Conservation (phyloP, 2,329 filamentous ascomycete genomes). For the Verticillium zaregamsianum region DNA sequence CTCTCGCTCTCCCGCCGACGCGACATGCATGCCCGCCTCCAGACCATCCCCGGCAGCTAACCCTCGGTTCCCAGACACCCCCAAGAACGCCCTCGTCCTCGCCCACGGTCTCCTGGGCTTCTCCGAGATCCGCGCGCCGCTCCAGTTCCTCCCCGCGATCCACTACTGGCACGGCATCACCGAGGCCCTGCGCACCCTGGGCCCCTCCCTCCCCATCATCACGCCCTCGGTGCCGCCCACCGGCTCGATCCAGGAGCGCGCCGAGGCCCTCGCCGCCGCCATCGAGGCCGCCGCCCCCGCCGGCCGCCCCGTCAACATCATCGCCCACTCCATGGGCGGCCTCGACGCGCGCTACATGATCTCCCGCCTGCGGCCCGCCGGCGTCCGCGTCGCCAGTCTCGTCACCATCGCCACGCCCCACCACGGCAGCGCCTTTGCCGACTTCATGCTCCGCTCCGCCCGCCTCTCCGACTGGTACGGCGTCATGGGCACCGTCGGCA, state of each 20-base stretch:
- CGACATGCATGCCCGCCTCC: neutral
- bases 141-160: conserved; percentile 48
- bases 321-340: conserved; percentile 67
- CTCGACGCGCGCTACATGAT: conserved; percentile 65
- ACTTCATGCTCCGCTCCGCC: conserved; percentile 43
- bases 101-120: conserved; percentile 64
- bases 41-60: neutral
- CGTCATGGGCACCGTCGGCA: conserved; percentile 43
- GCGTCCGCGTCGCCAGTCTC: conserved; percentile 44
- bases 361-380: conserved; percentile 44
- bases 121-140: conserved; percentile 46
- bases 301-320: conserved; percentile 66
- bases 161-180: conserved; percentile 64
- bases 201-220: conserved; percentile 51
- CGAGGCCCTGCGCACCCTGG: conserved; percentile 45
- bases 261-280: conserved; percentile 49
- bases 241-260: conserved; percentile 56
- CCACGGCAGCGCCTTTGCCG: conserved; percentile 51
- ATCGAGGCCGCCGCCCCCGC: conserved; percentile 41
- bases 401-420: conserved; percentile 53
- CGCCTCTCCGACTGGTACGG: conserved; percentile 52
- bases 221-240: conserved; percentile 59
- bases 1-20: neutral
- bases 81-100: conserved; percentile 59
- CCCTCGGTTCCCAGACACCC: conserved; percentile 37